phyloP scores from a whole-genome alignment of 1,284 basidiomycete species.

The Ustilago shanxiensis region DNA sequence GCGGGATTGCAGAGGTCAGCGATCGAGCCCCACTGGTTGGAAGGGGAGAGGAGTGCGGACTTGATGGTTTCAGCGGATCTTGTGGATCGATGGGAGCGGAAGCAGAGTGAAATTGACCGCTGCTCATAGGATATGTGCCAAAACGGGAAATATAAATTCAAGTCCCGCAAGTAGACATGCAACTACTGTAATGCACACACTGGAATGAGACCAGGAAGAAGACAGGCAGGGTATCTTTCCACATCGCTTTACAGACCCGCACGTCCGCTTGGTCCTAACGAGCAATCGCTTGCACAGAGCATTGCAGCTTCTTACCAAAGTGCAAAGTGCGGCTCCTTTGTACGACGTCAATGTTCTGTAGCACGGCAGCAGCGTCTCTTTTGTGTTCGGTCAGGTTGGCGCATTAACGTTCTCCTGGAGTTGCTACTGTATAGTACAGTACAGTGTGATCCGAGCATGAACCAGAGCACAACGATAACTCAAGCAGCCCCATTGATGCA shows the following conservation, averaged over 20 bases:
- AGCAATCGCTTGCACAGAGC: neutral
- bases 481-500: neutral
- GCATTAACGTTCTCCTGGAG: neutral
- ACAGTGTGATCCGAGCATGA: neutral
- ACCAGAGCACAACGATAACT: neutral
- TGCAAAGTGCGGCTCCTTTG: no score
- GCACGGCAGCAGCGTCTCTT: neutral
- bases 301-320: neutral
- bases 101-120: constrained; percentile 1
- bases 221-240: neutral
- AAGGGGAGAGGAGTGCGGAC: neutral
- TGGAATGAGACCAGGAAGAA: constrained; percentile 8
- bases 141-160: constrained; percentile 28
- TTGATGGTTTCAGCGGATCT: constrained; percentile 4
- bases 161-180: constrained; percentile 8
- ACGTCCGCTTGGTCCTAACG: neutral
- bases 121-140: constrained; percentile 5
- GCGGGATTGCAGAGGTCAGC: constrained; percentile 6
- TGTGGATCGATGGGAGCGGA: constrained; percentile 20
- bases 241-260: neutral
- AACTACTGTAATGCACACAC: neutral
- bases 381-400: neutral
- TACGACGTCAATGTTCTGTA: neutral
- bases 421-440: no score
- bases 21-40: constrained; percentile 12